Conservation (phyloP, 208 protist genomes). For the Trypanosoma melophagium region DNA sequence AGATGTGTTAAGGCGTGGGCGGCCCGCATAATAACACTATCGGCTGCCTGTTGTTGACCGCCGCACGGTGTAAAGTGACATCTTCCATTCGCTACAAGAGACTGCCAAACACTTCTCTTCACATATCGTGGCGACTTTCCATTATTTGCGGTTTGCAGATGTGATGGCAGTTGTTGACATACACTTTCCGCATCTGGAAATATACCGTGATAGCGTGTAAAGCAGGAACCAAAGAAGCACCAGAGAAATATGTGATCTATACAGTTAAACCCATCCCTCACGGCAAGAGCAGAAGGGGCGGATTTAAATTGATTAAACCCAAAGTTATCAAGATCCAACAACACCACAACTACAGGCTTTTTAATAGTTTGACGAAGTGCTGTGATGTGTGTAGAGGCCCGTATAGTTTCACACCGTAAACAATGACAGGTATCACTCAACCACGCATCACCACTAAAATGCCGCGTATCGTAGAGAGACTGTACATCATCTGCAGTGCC, state of each 20-base stretch:
- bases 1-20: conserved; percentile 40
- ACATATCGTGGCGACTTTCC: background rate
- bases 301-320: conserved; percentile 89
- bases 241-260: conserved; percentile 73
- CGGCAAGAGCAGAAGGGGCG: conserved; percentile 24
- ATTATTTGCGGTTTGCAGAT: background rate
- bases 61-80: conserved; percentile 76
- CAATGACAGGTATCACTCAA: conserved; percentile 68
- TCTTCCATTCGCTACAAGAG: conserved; percentile 28
- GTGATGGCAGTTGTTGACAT: conserved; percentile 27
- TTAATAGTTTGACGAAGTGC: background rate
- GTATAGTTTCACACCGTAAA: conserved; percentile 67
- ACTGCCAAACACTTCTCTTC: conserved; percentile 43
- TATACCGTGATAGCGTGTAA: conserved; percentile 63
- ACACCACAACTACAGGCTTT: conserved; percentile 44
- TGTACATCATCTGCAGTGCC: conserved; percentile 48
- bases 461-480: conserved; percentile 38
- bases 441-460: conserved; percentile 83
- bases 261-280: conserved; percentile 23
- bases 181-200: conserved; percentile 66
- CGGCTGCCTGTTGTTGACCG: conserved; percentile 70
- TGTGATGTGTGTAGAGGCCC: conserved; percentile 36
- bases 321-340: conserved; percentile 90
- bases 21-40: conserved; percentile 69
- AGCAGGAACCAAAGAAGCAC: conserved; percentile 88